Evolutionary conservation across 2,329 filamentous ascomycete genomes (phyloP), one percentile per base, ranked within the genome.

Genomic region (Fusarium udum): DNA sequence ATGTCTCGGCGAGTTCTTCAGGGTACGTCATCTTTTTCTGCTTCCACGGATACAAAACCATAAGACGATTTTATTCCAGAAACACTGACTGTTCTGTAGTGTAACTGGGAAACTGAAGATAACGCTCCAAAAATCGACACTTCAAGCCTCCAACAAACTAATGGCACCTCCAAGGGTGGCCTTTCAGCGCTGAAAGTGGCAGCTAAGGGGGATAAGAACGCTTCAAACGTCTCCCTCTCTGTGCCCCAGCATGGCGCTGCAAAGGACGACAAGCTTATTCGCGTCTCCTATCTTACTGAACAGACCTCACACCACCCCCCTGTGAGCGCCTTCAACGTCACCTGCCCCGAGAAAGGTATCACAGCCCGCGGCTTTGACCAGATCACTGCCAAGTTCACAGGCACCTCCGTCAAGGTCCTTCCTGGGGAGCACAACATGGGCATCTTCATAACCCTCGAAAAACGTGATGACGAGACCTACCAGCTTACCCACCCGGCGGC

Each of bases 291-390:
- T 81, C 87, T 99, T 69, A 98, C 96, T 32, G 96, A 99, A 84
- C 96, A 99, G 84, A 99, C 96, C 14, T 98, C 95, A 13, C 96
- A 99, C 79, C 96, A 99, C 83, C 96, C 96, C 39, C 96, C 96
- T 15, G 95, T 99, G 74, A 98, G 95, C 76, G 96, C 96, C 20
- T 99, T 97, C 83, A 95, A 93, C 82, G 92, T 98, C 73, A 92
- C 95, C 79, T 99, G 96, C 80, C 95, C 95, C 2, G 93, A 97
- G 75, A 95, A 94, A 80, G 96, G 95, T 34, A 89, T 99, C 74
- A 91, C 90, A 42, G 96, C 96, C 22, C 89, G 92, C 66, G 96
- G 96, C 3, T 99, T 95, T 80, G 96, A 99, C 80, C 96, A 99
- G 85, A 92, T 99, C 78, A 95, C 93, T 76, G 96, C 96, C 79